Evolutionary conservation across 768 basidiomycete species (phyloP), one percentile per base, ranked within the genome.

Genomic region (Cystobasidium ongulense): DNA sequence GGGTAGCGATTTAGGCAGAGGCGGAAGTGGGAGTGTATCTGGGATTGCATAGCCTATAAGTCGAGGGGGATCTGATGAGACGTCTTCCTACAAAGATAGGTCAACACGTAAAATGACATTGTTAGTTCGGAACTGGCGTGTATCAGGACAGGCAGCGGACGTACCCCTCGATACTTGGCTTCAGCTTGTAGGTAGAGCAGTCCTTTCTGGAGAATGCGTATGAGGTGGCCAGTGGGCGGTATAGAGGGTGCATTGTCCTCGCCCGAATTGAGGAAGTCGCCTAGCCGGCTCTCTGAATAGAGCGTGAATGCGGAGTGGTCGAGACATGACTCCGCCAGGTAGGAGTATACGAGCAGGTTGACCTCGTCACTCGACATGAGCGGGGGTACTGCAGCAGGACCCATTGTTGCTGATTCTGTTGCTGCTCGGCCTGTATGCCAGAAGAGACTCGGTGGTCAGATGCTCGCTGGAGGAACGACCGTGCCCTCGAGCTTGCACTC

Each of bases 171-270:
- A 33, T 77, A 78, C 17, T 61, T 21, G 0, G 76, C 72, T 43
- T 80, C 78, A 0, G 78, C 79, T 31, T 78, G 75, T 18, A 77
- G 62, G 54, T 80, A 80, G 15, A 78, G 65, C 18, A 78, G 63
- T 0, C 77, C 78, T 53, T 78, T 78, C 35, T 78, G 78, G 3
- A 80, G 63, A 15, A 80, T 65, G 23, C 75, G 50, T 54, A 80
- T 64, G 57, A 80, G 66, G 62, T 78, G 78, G 1, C 76, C 77
- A 0, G 76, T 77, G 11, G 78, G 78, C 29, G 75, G 66, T 1
- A 38, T 15, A 39, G 73, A 74, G 52, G 74, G 43, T n/a, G 76
- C n/a, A 15, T 72, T 52, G 29, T 67, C 52, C 27, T 46, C 53
- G 17, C 8, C 66, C 5, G 33, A 36, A 29, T 54, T 36, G 68